Conservation (phyloP, 2,329 filamentous ascomycete genomes). For the Diplodia corticola region DNA sequence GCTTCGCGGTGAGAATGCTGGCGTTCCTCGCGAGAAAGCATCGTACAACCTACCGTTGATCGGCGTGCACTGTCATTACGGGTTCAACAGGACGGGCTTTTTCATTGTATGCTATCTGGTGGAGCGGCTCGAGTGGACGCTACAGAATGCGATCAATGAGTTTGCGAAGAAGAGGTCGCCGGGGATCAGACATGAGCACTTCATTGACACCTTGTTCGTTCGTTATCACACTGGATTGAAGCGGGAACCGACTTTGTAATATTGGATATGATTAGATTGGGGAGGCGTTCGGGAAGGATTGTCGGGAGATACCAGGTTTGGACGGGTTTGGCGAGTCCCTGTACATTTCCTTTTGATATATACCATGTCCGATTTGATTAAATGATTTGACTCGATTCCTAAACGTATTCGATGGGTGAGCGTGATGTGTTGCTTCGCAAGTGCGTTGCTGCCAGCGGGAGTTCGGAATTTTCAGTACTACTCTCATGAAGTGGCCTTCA, state of each 20-base stretch:
- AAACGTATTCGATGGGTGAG: not conserved
- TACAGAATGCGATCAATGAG: slow-evolving; percentile 75
- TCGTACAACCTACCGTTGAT: slow-evolving; percentile 53
- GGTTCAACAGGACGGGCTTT: slow-evolving; percentile 91
- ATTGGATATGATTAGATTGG: slow-evolving; percentile 1
- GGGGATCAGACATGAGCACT: slow-evolving; percentile 87
- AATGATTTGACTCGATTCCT: not conserved
- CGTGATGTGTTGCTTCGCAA: not conserved
- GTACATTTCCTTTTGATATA: not conserved
- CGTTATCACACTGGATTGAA: slow-evolving; percentile 55
- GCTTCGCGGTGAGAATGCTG: slow-evolving; percentile 31
- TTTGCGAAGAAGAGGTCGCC: slow-evolving; percentile 74
- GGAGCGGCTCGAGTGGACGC: slow-evolving; percentile 69
- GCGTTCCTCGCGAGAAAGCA: slow-evolving; percentile 33
- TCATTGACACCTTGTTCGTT: slow-evolving; percentile 79
- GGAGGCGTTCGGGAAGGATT: not conserved
- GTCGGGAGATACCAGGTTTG: slow-evolving; percentile 8
- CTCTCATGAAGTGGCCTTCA: not conserved
- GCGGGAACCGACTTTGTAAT: slow-evolving; percentile 27
- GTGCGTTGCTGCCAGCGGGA: not conserved
- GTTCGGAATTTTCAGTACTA: not conserved
- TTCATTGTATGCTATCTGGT: slow-evolving; percentile 90
- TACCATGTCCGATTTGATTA: not conserved
- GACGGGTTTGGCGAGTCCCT: not conserved
- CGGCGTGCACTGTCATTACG: slow-evolving; percentile 93